These are phyloP conservation scores for Pestalotiopsis fici DNA, from an alignment of 2,329 filamentous ascomycete species.

Conservation along the genomic window DNA sequence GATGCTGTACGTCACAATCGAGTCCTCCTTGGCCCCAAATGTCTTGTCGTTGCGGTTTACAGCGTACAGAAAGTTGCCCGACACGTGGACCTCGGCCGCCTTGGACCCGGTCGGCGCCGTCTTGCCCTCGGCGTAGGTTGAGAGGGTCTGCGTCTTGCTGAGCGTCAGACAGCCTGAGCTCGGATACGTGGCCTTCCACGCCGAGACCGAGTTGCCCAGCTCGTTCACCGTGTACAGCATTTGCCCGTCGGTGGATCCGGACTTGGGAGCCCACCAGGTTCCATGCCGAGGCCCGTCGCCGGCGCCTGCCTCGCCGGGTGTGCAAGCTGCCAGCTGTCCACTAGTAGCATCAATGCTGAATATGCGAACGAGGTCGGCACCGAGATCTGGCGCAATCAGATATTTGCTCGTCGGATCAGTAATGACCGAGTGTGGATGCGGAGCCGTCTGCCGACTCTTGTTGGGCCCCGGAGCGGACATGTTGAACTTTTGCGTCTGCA, in stretches of 20 bases:
- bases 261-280: constrained; percentile 45
- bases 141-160: constrained; percentile 42
- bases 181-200: constrained; percentile 48
- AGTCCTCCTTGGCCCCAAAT: constrained; percentile 11
- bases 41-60: constrained; percentile 13
- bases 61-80: constrained; percentile 32
- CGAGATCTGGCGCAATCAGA: constrained; percentile 53
- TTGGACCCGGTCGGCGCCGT: constrained; percentile 47
- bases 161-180: constrained; percentile 44
- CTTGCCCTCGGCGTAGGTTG: constrained; percentile 42
- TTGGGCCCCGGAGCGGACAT: constrained; percentile 43
- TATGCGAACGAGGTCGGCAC: constrained; percentile 55
- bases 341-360: constrained; percentile 47
- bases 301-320: constrained; percentile 38
- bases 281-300: constrained; percentile 57
- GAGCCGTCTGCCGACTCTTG: constrained; percentile 50
- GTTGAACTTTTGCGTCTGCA: constrained; percentile 41
- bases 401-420: constrained; percentile 49
- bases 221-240: constrained; percentile 48
- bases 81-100: constrained; percentile 55
- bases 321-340: constrained; percentile 46
- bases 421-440: constrained; percentile 57
- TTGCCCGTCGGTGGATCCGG: constrained; percentile 24
- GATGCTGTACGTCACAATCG: constrained; percentile 10
- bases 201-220: constrained; percentile 49